Conservation (phyloP, 805 yeast species). For the Wickerhamiella domercqiae region DNA sequence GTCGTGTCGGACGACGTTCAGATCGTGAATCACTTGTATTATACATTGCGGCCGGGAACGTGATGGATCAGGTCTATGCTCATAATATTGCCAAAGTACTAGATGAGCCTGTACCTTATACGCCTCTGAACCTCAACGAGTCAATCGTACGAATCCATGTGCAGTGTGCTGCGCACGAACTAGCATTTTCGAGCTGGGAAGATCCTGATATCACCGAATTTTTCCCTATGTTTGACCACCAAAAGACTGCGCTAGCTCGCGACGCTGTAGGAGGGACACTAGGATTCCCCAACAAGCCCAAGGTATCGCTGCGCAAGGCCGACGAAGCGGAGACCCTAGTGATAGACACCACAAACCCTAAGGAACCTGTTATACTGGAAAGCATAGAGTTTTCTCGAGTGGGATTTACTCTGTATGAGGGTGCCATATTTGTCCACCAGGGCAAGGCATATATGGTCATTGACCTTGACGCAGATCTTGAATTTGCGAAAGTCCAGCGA, state of each 20-base stretch:
- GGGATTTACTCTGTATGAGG: constrained; percentile 77
- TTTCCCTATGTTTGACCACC: constrained; percentile 29
- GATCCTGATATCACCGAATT: constrained; percentile 33
- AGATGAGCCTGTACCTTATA: constrained; percentile 39
- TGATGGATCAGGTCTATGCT: constrained; percentile 76
- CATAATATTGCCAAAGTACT: constrained; percentile 47
- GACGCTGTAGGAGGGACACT: constrained; percentile 27
- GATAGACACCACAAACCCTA: constrained; percentile 62
- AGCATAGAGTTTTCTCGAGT: constrained; percentile 80
- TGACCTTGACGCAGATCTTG: constrained; percentile 67
- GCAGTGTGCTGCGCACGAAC: constrained; percentile 88
- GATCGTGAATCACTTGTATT: constrained; percentile 66
- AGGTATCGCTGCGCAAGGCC: constrained; percentile 66
- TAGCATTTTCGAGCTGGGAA: constrained; percentile 37
- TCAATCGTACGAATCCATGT: constrained; percentile 56
- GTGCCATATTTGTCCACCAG: constrained; percentile 88
- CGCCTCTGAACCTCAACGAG: constrained; percentile 47
- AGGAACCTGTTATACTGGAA: constrained; percentile 42
- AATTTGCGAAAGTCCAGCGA: constrained; percentile 68
- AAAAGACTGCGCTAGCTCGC: neutral
- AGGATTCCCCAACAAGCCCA: constrained; percentile 61
- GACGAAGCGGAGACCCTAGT: constrained; percentile 77
- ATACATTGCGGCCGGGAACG: constrained; percentile 62
- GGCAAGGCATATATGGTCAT: constrained; percentile 79
- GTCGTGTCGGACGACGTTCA: constrained; percentile 93